Base-by-base conservation (phyloP, 2,329 filamentous ascomycete genomes). In the Aspergillus brunneoviolaceus region DNA sequence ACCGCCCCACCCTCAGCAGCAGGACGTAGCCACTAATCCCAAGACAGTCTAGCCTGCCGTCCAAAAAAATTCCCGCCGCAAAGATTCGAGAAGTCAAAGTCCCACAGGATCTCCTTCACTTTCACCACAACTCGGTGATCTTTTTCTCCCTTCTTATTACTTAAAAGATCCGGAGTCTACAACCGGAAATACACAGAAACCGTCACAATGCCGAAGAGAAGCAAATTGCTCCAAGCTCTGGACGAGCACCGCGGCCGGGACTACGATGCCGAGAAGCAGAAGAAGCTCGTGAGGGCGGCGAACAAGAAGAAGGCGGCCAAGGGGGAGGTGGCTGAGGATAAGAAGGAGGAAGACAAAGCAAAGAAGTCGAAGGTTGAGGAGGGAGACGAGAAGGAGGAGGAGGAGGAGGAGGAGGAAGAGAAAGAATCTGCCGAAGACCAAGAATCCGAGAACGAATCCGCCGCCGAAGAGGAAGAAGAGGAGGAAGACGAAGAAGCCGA, bases 201-300 rank as follows among this genome's bases (percentile, higher is more conserved):
- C 55, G 71, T 23, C 58, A 29, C 11, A 62, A 76, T 85, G 82
- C 78, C 74, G 53, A 83, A 82, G 65, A 82, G 83, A 72, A 82
- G 81, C 64, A 87, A 86, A 71, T 76, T 88, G 51, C 81, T 86
- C 60, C 74, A 80, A 49, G 84, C 85, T 51, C 81, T 88, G 23
- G 83, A 87, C 65, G 79, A 81, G 56, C 77, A 85, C 60, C 82
- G 84, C 70, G 85, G 85, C 31, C 79, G 84, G 51, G 89, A 95
- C 67, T 89, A 90, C 63, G 88, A 89, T 64, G 83, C 91, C 56
- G 90, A 94, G 75, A 87, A 90, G 75, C 89, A 94, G 74, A 86
- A 87, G 73, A 90, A 89, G 79, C 80, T 88, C 70, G 77, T 74
- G 62, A 83, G 72, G 79, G 72, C 76, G 57, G 78, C 73, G n/a